Percentiles rank a stretch among this genome's conserved stretches.
These are phyloP conservation scores for Acacia concinna DNA, from an alignment of 331 rosid genomes.

Conservation along the genomic window DNA sequence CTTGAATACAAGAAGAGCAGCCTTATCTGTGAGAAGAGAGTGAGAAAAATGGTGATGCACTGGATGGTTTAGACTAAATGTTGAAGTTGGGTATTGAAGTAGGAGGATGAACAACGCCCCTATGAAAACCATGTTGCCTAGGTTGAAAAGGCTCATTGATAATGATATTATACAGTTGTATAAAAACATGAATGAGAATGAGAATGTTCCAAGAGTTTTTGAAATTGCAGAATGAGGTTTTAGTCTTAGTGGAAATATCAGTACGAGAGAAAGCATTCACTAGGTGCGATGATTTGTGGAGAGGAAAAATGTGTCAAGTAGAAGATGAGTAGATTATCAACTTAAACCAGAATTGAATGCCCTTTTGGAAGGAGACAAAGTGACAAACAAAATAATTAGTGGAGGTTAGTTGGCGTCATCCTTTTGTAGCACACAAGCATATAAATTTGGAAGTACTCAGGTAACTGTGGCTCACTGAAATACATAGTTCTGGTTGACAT, in stretches of 20 bases:
- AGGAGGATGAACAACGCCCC: constrained; percentile 43
- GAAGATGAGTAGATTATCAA: constrained; percentile 44
- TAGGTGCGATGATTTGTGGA: constrained; percentile 23
- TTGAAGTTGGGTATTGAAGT: constrained; percentile 41
- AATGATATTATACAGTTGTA: neutral
- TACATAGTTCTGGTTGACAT: constrained; percentile 14
- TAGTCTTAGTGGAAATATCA: constrained; percentile 18
- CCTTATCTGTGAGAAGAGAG: constrained; percentile 52
- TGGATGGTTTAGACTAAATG: constrained; percentile 29
- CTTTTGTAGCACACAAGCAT: neutral
- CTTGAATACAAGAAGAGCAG: constrained; percentile 57
- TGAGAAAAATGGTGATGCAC: constrained; percentile 41
- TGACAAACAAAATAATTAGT: constrained; percentile 20
- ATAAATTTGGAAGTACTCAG: constrained; percentile 9
- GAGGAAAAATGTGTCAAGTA: constrained; percentile 2
- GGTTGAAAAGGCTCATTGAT: neutral
- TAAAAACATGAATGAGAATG: neutral
- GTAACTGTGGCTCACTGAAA: constrained; percentile 17
- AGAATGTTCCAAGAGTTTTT: neutral
- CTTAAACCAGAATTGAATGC: constrained; percentile 21
- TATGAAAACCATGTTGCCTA: constrained; percentile 43
- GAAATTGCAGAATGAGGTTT: neutral
- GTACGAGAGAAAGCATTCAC: neutral
- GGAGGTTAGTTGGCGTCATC: neutral
- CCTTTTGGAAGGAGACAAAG: constrained; percentile 28